Evolutionary conservation across 805 yeast species (phyloP).

Genomic region (Saccharomyces jurei): DNA sequence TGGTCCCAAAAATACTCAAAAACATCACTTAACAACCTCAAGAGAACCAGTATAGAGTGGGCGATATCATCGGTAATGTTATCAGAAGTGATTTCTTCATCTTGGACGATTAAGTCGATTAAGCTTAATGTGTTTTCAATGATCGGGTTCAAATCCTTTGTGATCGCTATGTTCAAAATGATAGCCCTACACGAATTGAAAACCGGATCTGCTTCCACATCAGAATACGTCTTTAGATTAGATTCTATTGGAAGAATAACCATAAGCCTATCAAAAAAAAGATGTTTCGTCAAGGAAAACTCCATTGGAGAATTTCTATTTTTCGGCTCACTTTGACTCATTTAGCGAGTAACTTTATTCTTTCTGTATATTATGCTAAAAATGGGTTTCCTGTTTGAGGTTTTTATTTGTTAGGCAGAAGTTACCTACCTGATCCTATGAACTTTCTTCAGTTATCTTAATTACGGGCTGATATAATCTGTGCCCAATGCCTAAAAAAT

Average conservation of each 20-base stretch:
- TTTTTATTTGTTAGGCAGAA: neutral
- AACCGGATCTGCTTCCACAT: constrained; percentile 13
- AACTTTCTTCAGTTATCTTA: neutral
- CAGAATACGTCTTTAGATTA: constrained; percentile 5
- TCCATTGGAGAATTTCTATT: constrained; percentile 2
- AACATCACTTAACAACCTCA: constrained; percentile 34
- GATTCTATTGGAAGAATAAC: constrained; percentile 14
- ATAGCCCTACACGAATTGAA: constrained; percentile 9
- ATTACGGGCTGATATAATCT: neutral
- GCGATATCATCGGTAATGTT: constrained; percentile 8
- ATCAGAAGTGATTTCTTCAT: constrained; percentile 3
- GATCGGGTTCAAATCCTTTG: constrained; percentile 7
- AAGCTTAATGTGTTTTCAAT: constrained; percentile 7
- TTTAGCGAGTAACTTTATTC: neutral
- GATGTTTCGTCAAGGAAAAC: constrained; percentile 13
- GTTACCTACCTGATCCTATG: neutral
- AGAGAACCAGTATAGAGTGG: constrained; percentile 30
- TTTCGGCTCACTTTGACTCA: neutral
- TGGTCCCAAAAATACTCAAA: constrained; percentile 32
- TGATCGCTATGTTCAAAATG: constrained; percentile 8
- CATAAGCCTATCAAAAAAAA: constrained; percentile 17
- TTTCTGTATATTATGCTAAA: neutral
- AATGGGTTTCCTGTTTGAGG: neutral
- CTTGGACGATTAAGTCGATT: constrained; percentile 4
- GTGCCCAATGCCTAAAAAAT: neutral